Conservation (phyloP, 1,284 basidiomycete species). For the Apiotrichum gamsii region DNA sequence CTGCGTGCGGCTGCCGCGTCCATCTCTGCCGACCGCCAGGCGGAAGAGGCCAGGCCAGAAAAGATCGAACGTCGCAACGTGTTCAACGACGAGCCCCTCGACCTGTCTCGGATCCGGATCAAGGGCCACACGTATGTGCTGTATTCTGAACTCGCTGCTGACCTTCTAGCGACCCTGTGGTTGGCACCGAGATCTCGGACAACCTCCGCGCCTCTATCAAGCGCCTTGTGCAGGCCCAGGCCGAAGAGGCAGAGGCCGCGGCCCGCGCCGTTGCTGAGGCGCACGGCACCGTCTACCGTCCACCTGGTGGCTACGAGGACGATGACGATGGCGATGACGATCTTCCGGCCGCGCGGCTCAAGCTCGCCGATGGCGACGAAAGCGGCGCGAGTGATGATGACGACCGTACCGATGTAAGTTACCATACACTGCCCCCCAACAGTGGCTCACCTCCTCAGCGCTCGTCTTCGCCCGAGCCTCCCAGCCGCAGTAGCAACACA, state of each 20-base stretch:
- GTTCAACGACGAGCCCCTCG: slow-evolving; percentile 55
- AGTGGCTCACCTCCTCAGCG: too few relatives aligned
- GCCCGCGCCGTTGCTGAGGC: slow-evolving; percentile 47
- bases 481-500: too few relatives aligned
- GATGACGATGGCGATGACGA: slow-evolving; percentile 35
- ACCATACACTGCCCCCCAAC: too few relatives aligned
- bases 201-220: slow-evolving; percentile 74
- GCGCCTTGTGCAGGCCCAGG: slow-evolving; percentile 63
- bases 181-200: slow-evolving; percentile 60
- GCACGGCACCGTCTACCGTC: slow-evolving; percentile 8
- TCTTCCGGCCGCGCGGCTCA: slow-evolving; percentile 17
- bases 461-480: not conserved
- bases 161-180: slow-evolving; percentile 28
- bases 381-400: slow-evolving; percentile 17
- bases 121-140: slow-evolving; percentile 53
- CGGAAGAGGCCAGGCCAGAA: slow-evolving; percentile 9
- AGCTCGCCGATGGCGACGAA: slow-evolving; percentile 24
- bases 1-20: slow-evolving; percentile 21
- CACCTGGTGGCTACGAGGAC: slow-evolving; percentile 43
- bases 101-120: slow-evolving; percentile 56
- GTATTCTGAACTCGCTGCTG: not conserved
- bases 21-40: not conserved
- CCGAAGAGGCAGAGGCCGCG: slow-evolving; percentile 61
- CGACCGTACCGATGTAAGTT: not conserved
- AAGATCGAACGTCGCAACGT: slow-evolving; percentile 59